Conservation (phyloP, 176 grass and related monocot genomes). For the Rhynchospora breviuscula region DNA sequence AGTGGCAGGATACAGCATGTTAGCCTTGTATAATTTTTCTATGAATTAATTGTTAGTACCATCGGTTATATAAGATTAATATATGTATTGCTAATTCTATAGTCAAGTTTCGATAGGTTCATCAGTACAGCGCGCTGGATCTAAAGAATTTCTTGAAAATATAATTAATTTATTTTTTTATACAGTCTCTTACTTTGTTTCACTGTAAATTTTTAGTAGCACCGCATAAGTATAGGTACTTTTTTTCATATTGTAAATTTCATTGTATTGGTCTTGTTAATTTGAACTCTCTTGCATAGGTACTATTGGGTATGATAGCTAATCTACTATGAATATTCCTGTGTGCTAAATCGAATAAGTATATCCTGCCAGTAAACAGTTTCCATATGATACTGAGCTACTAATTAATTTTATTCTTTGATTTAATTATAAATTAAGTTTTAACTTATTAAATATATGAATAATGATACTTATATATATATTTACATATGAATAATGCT, state of each 20-base stretch:
- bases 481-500: slow-evolving; percentile 27
- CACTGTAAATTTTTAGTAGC: not conserved
- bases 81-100: not conserved
- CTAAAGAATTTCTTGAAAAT: not conserved
- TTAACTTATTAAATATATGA: slow-evolving; percentile 33
- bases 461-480: slow-evolving; percentile 47
- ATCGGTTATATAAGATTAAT: not conserved
- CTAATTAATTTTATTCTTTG: slow-evolving; percentile 29
- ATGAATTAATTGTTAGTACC: not conserved
- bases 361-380: not conserved
- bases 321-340: not conserved
- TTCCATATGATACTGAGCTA: not conserved
- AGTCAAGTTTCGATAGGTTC: not conserved
- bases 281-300: not conserved
- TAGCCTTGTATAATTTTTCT: not conserved
- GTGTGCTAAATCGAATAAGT: not conserved
- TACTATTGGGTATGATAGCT: not conserved
- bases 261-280: not conserved
- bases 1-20: not conserved
- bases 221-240: too few relatives aligned
- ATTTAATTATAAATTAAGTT: slow-evolving; percentile 32
- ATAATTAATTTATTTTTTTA: not conserved
- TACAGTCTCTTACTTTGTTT: not conserved
- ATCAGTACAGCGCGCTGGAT: not conserved
- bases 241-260: too few relatives aligned